These are phyloP conservation scores for Telfairia occidentalis DNA, from an alignment of 331 rosid species.

Conservation along the genomic window DNA sequence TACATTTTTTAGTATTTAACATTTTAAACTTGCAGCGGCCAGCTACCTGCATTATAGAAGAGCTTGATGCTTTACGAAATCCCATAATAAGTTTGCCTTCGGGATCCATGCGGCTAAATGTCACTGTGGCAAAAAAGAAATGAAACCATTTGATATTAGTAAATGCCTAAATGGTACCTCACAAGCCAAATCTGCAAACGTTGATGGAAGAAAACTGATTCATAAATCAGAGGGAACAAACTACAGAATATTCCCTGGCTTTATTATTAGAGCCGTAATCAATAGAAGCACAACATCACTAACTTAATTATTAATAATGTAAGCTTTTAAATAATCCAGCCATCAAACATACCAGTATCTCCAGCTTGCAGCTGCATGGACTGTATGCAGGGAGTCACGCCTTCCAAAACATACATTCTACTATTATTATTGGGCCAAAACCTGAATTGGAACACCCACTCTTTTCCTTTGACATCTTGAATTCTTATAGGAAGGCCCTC, in stretches of 20 bases:
- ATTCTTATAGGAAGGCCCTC: slow-evolving; percentile 97
- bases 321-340: neutral
- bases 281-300: neutral
- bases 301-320: neutral
- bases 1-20: slow-evolving; percentile 23
- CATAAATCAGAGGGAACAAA: neutral
- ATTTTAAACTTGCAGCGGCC: slow-evolving; percentile 24
- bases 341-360: slow-evolving; percentile 63
- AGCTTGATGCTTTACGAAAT: slow-evolving; percentile 74
- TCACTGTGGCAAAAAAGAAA: slow-evolving; percentile 43
- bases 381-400: slow-evolving; percentile 97
- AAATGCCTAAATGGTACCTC: neutral
- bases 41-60: slow-evolving; percentile 67
- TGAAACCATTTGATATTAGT: neutral
- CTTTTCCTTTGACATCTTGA: slow-evolving; percentile 96
- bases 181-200: neutral
- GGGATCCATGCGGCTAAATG: slow-evolving; percentile 98
- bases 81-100: slow-evolving; percentile 99
- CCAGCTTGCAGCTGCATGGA: slow-evolving; percentile 99
- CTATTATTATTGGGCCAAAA: slow-evolving; percentile 99
- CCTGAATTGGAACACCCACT: slow-evolving; percentile 97
- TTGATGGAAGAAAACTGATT: neutral
- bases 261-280: neutral
- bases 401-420: slow-evolving; percentile 99
- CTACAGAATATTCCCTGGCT: neutral